These are phyloP conservation scores for Coemansia sp. DNA, from an alignment of 192 early-diverging fungal species.

Conservation along the genomic window DNA sequence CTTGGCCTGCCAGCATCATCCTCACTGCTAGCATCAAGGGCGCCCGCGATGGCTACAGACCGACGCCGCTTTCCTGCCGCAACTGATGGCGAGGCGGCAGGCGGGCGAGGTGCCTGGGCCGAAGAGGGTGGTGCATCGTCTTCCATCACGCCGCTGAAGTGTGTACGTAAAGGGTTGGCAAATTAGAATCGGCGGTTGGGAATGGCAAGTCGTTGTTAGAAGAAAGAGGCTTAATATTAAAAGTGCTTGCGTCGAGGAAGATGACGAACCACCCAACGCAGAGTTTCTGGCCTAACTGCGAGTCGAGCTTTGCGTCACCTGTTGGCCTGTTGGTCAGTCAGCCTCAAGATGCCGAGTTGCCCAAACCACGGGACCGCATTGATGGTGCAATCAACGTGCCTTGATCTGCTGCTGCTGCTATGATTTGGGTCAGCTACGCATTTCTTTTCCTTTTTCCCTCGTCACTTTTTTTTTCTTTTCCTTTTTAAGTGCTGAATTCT, in stretches of 20 bases:
- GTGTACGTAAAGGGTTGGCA: background rate
- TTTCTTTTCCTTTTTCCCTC: background rate
- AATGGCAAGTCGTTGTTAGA: background rate
- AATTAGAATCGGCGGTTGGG: background rate
- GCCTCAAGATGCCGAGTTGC: background rate
- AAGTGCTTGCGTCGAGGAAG: background rate
- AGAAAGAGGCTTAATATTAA: background rate
- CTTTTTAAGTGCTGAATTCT: background rate
- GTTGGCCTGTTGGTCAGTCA: background rate
- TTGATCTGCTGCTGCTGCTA: background rate
- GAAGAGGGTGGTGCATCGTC: background rate
- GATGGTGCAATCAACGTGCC: background rate
- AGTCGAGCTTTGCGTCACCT: background rate
- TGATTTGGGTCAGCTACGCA: background rate
- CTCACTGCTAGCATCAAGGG: background rate
- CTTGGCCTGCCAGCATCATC: background rate
- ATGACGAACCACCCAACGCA: background rate
- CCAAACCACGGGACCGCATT: background rate
- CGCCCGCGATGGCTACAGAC: background rate
- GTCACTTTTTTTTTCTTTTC: background rate
- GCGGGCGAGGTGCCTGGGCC: background rate
- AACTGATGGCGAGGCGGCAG: background rate
- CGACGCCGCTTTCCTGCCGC: constrained; percentile 3
- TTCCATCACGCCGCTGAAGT: background rate
- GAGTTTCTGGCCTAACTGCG: background rate